Conservation (phyloP, 768 basidiomycete genomes). For the Leccinum arenicola region DNA sequence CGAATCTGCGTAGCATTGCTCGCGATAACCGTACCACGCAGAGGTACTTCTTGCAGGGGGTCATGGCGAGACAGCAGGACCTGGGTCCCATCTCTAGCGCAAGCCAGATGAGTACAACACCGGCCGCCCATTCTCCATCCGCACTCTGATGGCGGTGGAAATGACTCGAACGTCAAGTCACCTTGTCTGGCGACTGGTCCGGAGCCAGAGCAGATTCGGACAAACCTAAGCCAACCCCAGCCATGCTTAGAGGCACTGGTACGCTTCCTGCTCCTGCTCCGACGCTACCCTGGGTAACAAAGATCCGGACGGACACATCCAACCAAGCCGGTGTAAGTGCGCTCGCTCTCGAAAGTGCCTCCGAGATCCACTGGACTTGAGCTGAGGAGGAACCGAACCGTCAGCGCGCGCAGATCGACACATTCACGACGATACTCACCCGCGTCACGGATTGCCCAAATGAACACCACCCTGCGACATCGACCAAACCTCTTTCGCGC, state of each 20-base stretch:
- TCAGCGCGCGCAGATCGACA: neutral
- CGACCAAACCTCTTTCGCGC: conserved; percentile 16
- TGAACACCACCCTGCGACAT: conserved; percentile 43
- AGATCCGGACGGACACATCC: conserved; percentile 39
- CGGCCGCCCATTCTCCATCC: conserved; percentile 39
- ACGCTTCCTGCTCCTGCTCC: conserved; percentile 5
- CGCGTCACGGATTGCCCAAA: conserved; percentile 49
- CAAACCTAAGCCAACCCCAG: neutral
- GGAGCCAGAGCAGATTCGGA: conserved; percentile 6
- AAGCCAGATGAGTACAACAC: conserved; percentile 22
- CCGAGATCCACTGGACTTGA: conserved; percentile 41
- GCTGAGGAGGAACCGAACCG: neutral
- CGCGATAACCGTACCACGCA: conserved; percentile 55
- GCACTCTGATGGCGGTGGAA: conserved; percentile 20
- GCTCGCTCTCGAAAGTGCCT: conserved; percentile 31
- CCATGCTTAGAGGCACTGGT: neutral
- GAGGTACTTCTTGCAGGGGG: conserved; percentile 54
- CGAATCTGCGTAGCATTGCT: conserved; percentile 50
- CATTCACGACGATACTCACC: conserved; percentile 29
- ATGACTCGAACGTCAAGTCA: neutral
- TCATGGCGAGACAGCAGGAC: conserved; percentile 61
- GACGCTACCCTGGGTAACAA: conserved; percentile 32
- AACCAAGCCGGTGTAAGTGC: conserved; percentile 29
- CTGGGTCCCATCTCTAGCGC: conserved; percentile 67
- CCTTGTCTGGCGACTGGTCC: conserved; percentile 18